Conservation (phyloP, 2,329 filamentous ascomycete genomes). For the Coniella vitis region DNA sequence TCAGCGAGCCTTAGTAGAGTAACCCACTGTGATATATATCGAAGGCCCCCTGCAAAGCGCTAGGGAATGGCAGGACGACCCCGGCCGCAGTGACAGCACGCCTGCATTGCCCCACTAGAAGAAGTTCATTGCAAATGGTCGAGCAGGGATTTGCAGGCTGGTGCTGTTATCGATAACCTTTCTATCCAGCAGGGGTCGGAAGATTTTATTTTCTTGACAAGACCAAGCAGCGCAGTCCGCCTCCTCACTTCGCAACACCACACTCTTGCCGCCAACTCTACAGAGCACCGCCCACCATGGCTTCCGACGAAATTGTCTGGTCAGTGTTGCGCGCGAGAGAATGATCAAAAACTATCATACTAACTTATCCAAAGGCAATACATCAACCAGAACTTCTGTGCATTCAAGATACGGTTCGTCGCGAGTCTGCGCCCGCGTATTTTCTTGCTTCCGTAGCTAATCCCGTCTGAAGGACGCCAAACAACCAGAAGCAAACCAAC, state of each 20-base stretch:
- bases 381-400: constrained; percentile 76
- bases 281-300: constrained; percentile 47
- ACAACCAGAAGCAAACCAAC: constrained; percentile 64
- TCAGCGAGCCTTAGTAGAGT: too few species aligned
- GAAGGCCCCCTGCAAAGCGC: too few species aligned
- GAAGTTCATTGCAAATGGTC: constrained; percentile 5
- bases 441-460: neutral
- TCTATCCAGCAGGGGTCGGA: neutral
- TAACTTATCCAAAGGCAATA: constrained; percentile 23
- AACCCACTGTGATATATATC: too few species aligned
- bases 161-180: constrained; percentile 13
- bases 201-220: constrained; percentile 15
- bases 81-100: neutral
- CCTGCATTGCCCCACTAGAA: neutral
- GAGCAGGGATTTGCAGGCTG: constrained; percentile 11
- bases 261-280: neutral
- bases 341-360: constrained; percentile 76
- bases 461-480: constrained; percentile 47
- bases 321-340: constrained; percentile 31
- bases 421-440: neutral
- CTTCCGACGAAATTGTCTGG: constrained; percentile 96
- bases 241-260: constrained; percentile 9
- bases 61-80: too few species aligned
- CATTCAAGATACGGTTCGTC: constrained; percentile 82
- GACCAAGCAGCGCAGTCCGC: constrained; percentile 8